Percentiles rank a stretch among this genome's conserved stretches.
These are phyloP conservation scores for Fraxinus paxiana DNA, from an alignment of 305 asterid genomes.

Conservation along the genomic window DNA sequence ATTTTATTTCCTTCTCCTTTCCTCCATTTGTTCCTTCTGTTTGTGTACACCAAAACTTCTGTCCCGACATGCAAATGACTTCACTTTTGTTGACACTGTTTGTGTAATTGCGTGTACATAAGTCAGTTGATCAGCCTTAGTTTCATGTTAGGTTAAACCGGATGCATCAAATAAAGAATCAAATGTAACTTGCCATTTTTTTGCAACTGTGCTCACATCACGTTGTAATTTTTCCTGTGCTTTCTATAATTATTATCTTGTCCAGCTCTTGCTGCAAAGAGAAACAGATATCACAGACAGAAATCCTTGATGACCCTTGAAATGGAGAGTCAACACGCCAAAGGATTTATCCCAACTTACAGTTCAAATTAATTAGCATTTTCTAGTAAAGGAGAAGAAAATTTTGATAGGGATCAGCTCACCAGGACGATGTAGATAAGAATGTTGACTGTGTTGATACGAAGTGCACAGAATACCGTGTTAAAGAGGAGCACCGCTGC, in stretches of 20 bases:
- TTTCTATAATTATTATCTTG: background rate
- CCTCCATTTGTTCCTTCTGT: background rate
- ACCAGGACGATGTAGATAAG: slow-evolving; percentile 26
- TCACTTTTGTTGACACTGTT: background rate
- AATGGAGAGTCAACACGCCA: slow-evolving; percentile 99
- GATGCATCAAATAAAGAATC: background rate
- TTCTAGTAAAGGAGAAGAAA: slow-evolving; percentile 5
- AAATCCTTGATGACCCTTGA: slow-evolving; percentile 83
- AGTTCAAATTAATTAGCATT: slow-evolving; percentile 44
- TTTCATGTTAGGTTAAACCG: background rate
- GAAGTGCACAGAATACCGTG: slow-evolving; percentile 9
- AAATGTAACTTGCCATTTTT: background rate
- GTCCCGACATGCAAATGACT: background rate
- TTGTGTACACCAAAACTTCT: background rate
- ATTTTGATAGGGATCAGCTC: slow-evolving; percentile 26
- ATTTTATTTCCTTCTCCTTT: background rate
- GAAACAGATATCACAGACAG: slow-evolving; percentile 81
- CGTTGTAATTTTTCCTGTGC: background rate
- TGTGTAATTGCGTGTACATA: background rate
- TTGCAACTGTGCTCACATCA: background rate
- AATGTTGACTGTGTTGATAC: slow-evolving; percentile 26
- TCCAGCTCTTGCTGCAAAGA: slow-evolving; percentile 82
- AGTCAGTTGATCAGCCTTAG: background rate
- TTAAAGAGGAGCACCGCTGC: background rate
- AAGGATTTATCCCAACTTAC: slow-evolving; percentile 84